Evolutionary conservation across 495 filamentous ascomycete species (phyloP).

Genomic region (Tirmania nivea): DNA sequence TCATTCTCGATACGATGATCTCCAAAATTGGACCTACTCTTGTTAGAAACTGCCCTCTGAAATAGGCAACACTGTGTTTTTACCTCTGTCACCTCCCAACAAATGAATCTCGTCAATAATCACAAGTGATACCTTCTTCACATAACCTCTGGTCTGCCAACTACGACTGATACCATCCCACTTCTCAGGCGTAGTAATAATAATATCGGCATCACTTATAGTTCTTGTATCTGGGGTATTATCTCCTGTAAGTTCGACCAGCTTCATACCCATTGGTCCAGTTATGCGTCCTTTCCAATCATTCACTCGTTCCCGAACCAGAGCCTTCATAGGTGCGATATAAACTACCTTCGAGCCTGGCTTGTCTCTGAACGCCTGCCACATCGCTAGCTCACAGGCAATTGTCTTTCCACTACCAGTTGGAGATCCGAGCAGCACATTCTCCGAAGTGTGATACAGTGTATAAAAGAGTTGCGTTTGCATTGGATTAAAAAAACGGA

Average conservation of each 20-base stretch:
- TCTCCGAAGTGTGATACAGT: slow-evolving; percentile 73
- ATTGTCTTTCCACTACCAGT: slow-evolving; percentile 96
- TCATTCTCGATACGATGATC: slow-evolving; percentile 98
- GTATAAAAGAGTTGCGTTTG: slow-evolving; percentile 96
- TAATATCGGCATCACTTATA: slow-evolving; percentile 88
- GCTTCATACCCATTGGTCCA: slow-evolving; percentile 58
- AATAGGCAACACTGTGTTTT: too few species aligned
- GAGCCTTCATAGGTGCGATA: slow-evolving; percentile 96
- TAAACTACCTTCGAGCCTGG: slow-evolving; percentile 97
- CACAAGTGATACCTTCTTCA: slow-evolving; percentile 81
- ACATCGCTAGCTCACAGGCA: slow-evolving; percentile 95
- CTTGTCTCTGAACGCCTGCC: slow-evolving; percentile 94
- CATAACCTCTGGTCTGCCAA: slow-evolving; percentile 93
- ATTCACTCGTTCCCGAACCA: slow-evolving; percentile 87
- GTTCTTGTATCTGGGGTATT: slow-evolving; percentile 93
- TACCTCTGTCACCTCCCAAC: slow-evolving; percentile 67
- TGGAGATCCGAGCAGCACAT: slow-evolving; percentile 88
- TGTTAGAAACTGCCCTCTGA: too few species aligned
- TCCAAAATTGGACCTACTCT: slow-evolving; percentile 60
- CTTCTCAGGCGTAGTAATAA: slow-evolving; percentile 96
- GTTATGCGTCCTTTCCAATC: slow-evolving; percentile 85
- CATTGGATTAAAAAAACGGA: slow-evolving; percentile 97
- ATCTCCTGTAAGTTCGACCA: slow-evolving; percentile 94
- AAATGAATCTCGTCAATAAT: slow-evolving; percentile 99
- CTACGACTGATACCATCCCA: slow-evolving; percentile 98